Evolutionary conservation across 176 grass and related monocot genomes (phyloP), one percentile per base, ranked within the genome.

Genomic region (Pontederia crassipes): DNA sequence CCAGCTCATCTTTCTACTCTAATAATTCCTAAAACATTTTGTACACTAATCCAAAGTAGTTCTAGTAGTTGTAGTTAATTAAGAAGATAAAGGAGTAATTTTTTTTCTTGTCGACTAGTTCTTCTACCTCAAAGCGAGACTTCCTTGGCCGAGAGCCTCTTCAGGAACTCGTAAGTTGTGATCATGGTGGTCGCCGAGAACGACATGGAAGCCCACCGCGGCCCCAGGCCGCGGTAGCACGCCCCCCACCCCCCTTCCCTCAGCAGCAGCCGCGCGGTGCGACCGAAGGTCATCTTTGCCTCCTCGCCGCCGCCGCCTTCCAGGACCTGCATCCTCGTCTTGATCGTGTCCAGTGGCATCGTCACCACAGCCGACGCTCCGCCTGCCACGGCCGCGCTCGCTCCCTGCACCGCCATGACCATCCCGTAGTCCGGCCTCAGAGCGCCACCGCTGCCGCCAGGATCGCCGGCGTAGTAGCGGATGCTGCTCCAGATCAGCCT

Each of bases 331-430:
- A 98, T 71, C 48, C 93, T 76, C 60, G 93, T 98, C 84, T 92
- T 98, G 49, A 98, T 74, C 9, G 93, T 98, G 82, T 98, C 93
- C 28, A 98, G 67, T 45, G 93, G 93, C 93, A 98, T 92, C 66
- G 93, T 98, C 0, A 98, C 84, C 11, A 89, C 76, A 2, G 88
- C 93, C 3, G 93, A 50, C 7, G 88, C 88, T 17, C 81, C 82
- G 0, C 93, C 93, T 0, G 88, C 93, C 13, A 81, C 11, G 5
- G 93, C 93, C 1, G 93, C 93, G 73, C 93, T 98, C 15, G 74
- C 59, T 48, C 79, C 93, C 79, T 98, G 93, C 62, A 98, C 93
- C 55, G 73, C 88, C 77, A 98, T 68, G 46, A 98, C 55, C 0
- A 83, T 48, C 0, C 62, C 35, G 70, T 87, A 74, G 9, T 16